Conservation (phyloP, 176 grass and related monocot species). For the Zoysia japonica region DNA sequence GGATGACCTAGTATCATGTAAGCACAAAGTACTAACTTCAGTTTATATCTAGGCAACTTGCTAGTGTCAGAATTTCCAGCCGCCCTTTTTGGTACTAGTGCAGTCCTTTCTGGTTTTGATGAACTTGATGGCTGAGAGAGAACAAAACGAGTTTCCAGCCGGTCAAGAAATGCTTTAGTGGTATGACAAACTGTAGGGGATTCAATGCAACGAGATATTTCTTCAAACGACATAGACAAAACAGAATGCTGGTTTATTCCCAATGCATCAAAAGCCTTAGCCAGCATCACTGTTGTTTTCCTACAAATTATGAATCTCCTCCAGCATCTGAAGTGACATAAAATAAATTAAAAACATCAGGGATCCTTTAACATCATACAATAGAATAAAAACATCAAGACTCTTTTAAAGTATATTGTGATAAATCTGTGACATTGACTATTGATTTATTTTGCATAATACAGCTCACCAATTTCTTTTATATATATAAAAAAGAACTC, state of each 20-base stretch:
- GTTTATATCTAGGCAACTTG: slow-evolving; percentile 70
- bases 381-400: no score
- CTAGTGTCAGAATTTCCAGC: slow-evolving; percentile 27
- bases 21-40: slow-evolving; percentile 79
- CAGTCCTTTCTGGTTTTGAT: slow-evolving; percentile 38
- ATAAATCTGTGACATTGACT: background rate
- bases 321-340: slow-evolving; percentile 64
- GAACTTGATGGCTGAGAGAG: slow-evolving; percentile 59
- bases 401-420: background rate
- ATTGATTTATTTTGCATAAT: background rate
- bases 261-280: slow-evolving; percentile 61
- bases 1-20: slow-evolving; percentile 99
- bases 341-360: background rate
- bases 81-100: slow-evolving; percentile 28
- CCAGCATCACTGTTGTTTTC: slow-evolving; percentile 66
- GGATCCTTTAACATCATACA: background rate
- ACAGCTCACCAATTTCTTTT: background rate
- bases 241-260: slow-evolving; percentile 59
- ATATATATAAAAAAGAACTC: background rate
- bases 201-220: slow-evolving; percentile 70
- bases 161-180: slow-evolving; percentile 67
- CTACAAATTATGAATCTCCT: slow-evolving; percentile 71
- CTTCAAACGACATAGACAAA: slow-evolving; percentile 78
- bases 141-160: slow-evolving; percentile 73
- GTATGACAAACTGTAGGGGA: slow-evolving; percentile 70